Conservation (phyloP, 2,329 filamentous ascomycete genomes). For the Neospermospora avenae region DNA sequence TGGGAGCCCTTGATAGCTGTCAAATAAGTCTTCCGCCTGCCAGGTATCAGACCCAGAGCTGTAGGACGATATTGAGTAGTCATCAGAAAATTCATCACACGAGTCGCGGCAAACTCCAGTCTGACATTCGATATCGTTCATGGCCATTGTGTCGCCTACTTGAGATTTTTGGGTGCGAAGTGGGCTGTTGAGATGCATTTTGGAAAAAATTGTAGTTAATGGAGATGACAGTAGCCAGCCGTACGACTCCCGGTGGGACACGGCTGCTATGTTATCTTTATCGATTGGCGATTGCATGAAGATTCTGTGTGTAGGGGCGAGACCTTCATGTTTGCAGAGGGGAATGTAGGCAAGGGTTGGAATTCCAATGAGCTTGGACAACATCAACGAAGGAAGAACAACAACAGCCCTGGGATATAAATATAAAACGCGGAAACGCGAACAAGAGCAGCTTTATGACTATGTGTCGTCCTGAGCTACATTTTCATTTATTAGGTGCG, state of each 20-base stretch:
- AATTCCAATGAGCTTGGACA: not conserved
- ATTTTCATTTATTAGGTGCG: not conserved
- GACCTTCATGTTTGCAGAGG: not conserved
- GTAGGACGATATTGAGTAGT: not conserved
- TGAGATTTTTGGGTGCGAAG: not conserved
- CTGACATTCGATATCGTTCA: not conserved
- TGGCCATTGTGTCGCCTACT: not conserved
- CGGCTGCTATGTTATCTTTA: slow-evolving; percentile 6
- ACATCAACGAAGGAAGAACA: not conserved
- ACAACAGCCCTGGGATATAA: not conserved
- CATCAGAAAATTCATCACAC: not conserved
- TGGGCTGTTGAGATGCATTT: slow-evolving; percentile 1
- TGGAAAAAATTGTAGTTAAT: not conserved
- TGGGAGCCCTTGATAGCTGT: not conserved
- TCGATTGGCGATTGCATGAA: slow-evolving; percentile 7
- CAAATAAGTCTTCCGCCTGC: not conserved
- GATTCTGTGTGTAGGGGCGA: slow-evolving; percentile 1
- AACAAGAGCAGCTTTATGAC: not conserved
- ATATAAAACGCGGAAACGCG: not conserved
- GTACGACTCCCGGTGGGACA: not conserved
- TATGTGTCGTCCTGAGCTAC: not conserved
- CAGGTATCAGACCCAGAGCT: not conserved
- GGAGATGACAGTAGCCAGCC: slow-evolving; percentile 1
- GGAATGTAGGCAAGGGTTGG: slow-evolving; percentile 5
- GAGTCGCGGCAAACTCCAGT: not conserved